phyloP scores from a whole-genome alignment of 2,329 filamentous ascomycete genomes.

The Penicillium hesseltinei region DNA sequence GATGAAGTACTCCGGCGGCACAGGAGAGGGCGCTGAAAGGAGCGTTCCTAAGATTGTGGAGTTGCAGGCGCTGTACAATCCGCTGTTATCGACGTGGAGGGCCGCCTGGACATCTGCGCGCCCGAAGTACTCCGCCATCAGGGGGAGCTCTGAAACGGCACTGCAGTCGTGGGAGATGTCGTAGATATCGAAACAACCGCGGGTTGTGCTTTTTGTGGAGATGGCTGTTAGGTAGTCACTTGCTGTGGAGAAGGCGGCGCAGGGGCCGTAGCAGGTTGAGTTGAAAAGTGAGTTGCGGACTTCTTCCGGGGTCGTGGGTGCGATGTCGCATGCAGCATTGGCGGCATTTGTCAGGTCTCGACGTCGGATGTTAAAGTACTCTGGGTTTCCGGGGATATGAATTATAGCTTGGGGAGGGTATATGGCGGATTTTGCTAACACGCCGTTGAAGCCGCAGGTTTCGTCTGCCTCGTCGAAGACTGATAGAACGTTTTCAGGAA shows the following conservation, averaged over 20 bases:
- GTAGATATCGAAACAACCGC: conserved; percentile 34
- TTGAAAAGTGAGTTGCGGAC: conserved; percentile 34
- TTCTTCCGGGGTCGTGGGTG: conserved; percentile 25
- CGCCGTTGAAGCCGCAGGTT: conserved; percentile 32
- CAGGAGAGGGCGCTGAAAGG: conserved; percentile 19
- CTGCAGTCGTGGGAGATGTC: conserved; percentile 36
- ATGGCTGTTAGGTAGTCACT: conserved; percentile 29
- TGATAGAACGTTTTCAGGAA: conserved; percentile 29
- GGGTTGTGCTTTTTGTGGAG: conserved; percentile 10
- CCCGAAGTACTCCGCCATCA: conserved; percentile 34
- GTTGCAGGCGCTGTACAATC: conserved; percentile 32
- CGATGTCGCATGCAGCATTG: conserved; percentile 23
- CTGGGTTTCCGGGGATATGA: conserved; percentile 33
- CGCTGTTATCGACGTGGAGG: conserved; percentile 28
- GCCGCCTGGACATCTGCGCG: conserved; percentile 35
- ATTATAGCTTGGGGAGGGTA: conserved; percentile 34
- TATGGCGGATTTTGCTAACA: conserved; percentile 27
- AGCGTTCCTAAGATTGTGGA: conserved; percentile 29
- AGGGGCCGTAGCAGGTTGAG: conserved; percentile 36
- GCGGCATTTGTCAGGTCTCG: conserved; percentile 14
- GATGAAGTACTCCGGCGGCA: conserved; percentile 34
- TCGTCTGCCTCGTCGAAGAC: conserved; percentile 33
- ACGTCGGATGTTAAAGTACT: conserved; percentile 29
- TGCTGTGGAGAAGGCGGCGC: conserved; percentile 38
- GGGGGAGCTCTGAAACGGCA: conserved; percentile 22